Conservation (phyloP, 306 rosid species). For the Rosa persica region DNA sequence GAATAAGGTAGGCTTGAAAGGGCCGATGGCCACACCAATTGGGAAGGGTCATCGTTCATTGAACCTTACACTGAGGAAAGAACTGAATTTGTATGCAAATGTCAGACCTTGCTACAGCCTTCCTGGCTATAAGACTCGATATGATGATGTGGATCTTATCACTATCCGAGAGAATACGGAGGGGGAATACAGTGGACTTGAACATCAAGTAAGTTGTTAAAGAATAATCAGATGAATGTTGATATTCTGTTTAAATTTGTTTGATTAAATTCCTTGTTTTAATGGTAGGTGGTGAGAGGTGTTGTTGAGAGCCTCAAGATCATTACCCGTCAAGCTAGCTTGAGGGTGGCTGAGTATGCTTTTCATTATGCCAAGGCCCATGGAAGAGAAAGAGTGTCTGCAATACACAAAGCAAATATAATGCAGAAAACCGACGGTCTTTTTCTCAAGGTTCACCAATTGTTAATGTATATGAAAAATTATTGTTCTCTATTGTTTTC, state of each 20-base stretch:
- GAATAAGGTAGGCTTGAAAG: constrained; percentile 92
- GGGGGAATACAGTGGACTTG: constrained; percentile 99
- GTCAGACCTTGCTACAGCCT: constrained; percentile 96
- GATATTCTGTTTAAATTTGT: constrained; percentile 21
- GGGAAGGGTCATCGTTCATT: constrained; percentile 98
- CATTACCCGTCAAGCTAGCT: constrained; percentile 97
- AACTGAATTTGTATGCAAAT: constrained; percentile 93
- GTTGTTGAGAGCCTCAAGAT: constrained; percentile 98
- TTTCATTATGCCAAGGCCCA: constrained; percentile 93
- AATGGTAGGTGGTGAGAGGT: constrained; percentile 91
- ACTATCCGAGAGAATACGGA: constrained; percentile 97
- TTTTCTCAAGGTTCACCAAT: constrained; percentile 54
- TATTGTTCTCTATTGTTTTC: background rate
- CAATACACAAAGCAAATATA: constrained; percentile 97
- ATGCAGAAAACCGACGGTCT: constrained; percentile 99
- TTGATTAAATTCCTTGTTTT: constrained; percentile 24
- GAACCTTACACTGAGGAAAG: constrained; percentile 96
- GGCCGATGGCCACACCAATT: constrained; percentile 99
- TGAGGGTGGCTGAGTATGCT: constrained; percentile 99
- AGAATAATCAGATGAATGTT: constrained; percentile 2
- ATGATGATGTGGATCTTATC: constrained; percentile 82
- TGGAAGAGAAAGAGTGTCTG: constrained; percentile 96
- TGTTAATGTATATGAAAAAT: constrained; percentile 2
- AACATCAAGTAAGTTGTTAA: constrained; percentile 75
- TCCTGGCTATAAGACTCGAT: constrained; percentile 92